Conservation (phyloP, 2,329 filamentous ascomycete genomes). For the Beauveria caledonica region DNA sequence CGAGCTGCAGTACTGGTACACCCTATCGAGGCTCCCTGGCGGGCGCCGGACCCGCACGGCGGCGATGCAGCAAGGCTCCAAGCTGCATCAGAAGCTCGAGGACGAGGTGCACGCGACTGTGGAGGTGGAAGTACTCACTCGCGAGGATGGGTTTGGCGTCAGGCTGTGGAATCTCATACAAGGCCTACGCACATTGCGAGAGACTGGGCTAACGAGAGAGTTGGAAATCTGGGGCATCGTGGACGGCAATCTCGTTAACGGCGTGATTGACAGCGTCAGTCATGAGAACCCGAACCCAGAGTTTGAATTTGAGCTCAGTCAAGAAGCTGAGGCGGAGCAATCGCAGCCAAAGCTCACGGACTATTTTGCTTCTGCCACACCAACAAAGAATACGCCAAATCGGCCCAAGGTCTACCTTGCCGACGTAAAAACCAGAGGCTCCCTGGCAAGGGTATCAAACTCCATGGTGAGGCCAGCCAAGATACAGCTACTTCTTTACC, state of each 20-base stretch:
- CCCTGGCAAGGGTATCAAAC: conserved; percentile 54
- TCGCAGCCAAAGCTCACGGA: conserved; percentile 32
- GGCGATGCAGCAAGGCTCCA: conserved; percentile 77
- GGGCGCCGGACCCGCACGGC: conserved; percentile 67
- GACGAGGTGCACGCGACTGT: conserved; percentile 76
- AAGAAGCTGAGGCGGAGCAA: conserved; percentile 19
- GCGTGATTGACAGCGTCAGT: conserved; percentile 80
- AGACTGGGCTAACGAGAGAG: conserved; percentile 65
- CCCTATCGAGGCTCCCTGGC: conserved; percentile 59
- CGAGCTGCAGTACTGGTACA: conserved; percentile 89
- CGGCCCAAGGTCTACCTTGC: conserved; percentile 57
- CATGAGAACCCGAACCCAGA: conserved; percentile 66
- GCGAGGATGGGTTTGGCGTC: conserved; percentile 76
- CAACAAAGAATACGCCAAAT: neutral
- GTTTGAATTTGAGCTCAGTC: conserved; percentile 52
- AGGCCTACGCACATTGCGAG: conserved; percentile 64
- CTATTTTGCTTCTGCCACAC: conserved; percentile 28
- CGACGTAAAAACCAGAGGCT: conserved; percentile 79
- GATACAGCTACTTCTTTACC: conserved; percentile 86
- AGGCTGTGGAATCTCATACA: conserved; percentile 88
- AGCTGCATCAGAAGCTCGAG: conserved; percentile 75
- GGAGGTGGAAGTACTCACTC: conserved; percentile 59
- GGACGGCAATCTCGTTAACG: conserved; percentile 76
- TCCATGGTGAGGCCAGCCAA: conserved; percentile 67
- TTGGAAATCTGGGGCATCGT: conserved; percentile 79